phyloP scores from a whole-genome alignment of 148 eudicot genomes.

The Rhododendron griersonianum region DNA sequence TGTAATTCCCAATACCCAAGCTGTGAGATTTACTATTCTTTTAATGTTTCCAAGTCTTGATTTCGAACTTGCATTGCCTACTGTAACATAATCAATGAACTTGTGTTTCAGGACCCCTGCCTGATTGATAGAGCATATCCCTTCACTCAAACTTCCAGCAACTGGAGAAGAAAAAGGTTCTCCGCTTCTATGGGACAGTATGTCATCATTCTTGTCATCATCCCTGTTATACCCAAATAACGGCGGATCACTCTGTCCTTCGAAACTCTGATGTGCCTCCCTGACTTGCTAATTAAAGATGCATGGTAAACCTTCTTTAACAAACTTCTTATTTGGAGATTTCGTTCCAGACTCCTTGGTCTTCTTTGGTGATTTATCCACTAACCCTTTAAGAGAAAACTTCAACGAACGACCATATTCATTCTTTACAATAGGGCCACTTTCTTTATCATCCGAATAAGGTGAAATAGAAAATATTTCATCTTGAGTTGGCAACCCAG shows the following conservation, averaged over 20 bases:
- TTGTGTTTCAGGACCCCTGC: conserved; percentile 50
- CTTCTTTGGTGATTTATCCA: conserved; percentile 71
- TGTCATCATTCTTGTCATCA: conserved; percentile 33
- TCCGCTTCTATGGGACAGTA: conserved; percentile 23
- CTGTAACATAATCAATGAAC: conserved; percentile 47
- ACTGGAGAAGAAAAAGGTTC: conserved; percentile 35
- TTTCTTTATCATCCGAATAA: conserved; percentile 90
- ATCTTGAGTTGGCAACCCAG: conserved; percentile 89
- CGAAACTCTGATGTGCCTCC: conserved; percentile 29
- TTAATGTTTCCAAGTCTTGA: conserved; percentile 45
- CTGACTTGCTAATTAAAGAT: conserved; percentile 27
- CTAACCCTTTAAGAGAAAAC: conserved; percentile 60
- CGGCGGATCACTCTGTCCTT: conserved; percentile 37
- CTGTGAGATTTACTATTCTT: conserved; percentile 44
- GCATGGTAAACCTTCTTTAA: conserved; percentile 48
- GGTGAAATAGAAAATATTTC: conserved; percentile 90
- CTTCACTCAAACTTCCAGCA: conserved; percentile 44
- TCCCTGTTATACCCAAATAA: conserved; percentile 27
- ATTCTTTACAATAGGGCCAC: conserved; percentile 45
- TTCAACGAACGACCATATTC: conserved; percentile 61
- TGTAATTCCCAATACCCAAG: conserved; percentile 28
- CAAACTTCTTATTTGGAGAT: conserved; percentile 49
- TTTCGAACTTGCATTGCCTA: conserved; percentile 32
- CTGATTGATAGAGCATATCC: conserved; percentile 38
- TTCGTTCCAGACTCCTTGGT: conserved; percentile 63